A percentile compares a stretch with the other conserved stretches of the same genome.
These are phyloP conservation scores for Phyllosticta citriasiana DNA, from an alignment of 2,329 filamentous ascomycete species.

Conservation along the genomic window DNA sequence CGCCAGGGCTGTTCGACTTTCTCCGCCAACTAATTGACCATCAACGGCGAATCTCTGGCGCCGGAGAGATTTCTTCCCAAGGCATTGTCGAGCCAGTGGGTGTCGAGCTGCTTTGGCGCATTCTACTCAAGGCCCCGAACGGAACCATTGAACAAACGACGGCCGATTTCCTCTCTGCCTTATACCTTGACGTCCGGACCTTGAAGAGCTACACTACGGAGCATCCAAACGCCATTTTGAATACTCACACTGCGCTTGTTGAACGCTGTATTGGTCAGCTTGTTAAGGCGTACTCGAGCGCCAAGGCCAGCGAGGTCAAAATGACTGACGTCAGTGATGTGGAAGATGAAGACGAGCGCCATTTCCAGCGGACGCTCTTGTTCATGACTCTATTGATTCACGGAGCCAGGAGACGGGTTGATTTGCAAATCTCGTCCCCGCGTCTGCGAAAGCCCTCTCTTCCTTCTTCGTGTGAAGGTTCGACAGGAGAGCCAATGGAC, in stretches of 20 bases:
- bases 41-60: not conserved
- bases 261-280: conserved; percentile 56
- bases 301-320: conserved; percentile 1
- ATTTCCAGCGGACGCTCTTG: conserved; percentile 23
- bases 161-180: conserved; percentile 59
- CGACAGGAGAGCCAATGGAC: conserved; percentile 54
- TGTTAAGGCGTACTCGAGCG: conserved; percentile 1
- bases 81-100: conserved; percentile 43
- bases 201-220: not conserved
- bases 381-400: conserved; percentile 24
- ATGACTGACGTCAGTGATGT: not conserved
- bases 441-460: conserved; percentile 16
- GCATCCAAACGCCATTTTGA: conserved; percentile 28
- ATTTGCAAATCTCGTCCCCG: not conserved
- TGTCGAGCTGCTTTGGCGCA: conserved; percentile 69
- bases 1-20: conserved; percentile 52
- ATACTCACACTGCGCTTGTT: conserved; percentile 60
- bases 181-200: conserved; percentile 51
- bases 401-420: not conserved
- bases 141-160: conserved; percentile 57
- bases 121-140: conserved; percentile 60
- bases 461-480: conserved; percentile 41
- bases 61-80: conserved; percentile 37
- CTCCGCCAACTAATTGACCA: conserved; percentile 34
- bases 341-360: conserved; percentile 13